Base-by-base conservation (phyloP, 2,329 filamentous ascomycete species). In the Cladosporium halotolerans region DNA sequence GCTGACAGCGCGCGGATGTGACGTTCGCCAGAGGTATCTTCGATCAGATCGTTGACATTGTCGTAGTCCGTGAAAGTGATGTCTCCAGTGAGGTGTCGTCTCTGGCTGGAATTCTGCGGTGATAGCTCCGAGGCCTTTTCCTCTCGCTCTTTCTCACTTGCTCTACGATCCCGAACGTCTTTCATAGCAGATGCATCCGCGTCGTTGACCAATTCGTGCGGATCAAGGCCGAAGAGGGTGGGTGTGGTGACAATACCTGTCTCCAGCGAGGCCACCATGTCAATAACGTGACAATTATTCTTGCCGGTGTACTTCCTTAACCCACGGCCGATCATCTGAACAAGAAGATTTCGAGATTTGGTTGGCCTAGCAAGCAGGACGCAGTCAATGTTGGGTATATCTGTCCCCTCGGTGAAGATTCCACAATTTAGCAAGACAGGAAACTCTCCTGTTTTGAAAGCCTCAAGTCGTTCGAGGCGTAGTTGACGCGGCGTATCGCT, bases 271-370 rank as follows among this genome's bases (percentile, higher is more conserved):
- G 91, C 86, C 0, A 97, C 93, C 83, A 99, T 90, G 69, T 99
- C 93, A 63, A 99, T 95, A 55, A 99, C 78, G 68, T 97, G 93
- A 62, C 93, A 99, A 65, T 97, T 82, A 38, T 84, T 74, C 70
- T 99, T 99, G 10, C 81, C 86, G 1, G 84, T 76, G 66, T 89
- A 80, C 38, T 96, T 73, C 40, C 93, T 83, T 82, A 99, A 88
- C 4, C 93, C 93, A 62, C 93, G 81, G 0, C 93, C 93, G 57
- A 99, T 96, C 93, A 99, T 99, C 70, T 99, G 93, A 1, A 97
- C 83, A 1, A 99, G 80, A 2, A 99, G 75, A 62, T 96, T 97
- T n/a, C 88, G 83, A 13, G 93, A 97, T 61, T 85, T 84, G 1
- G 93, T 99, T 0, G 93, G 93, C 19, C 93, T 78, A 3, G 87